Evolutionary conservation across 768 basidiomycete genomes (phyloP), one percentile per base, ranked within the genome.

Genomic region (Mycena crocata): DNA sequence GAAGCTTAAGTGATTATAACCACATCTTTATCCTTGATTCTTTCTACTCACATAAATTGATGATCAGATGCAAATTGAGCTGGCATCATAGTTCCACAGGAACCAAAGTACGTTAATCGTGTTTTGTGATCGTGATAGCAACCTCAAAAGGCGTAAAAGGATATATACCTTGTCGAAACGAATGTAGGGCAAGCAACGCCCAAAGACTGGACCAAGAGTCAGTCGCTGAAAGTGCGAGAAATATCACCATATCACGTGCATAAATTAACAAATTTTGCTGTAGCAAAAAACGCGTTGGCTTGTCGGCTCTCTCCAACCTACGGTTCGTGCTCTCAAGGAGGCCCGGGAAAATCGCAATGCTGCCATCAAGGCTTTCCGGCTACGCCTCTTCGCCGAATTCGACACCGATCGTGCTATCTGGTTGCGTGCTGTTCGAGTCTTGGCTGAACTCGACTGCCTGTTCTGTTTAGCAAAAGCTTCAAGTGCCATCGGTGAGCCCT

Each of bases 371-470:
- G 85, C 88, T 13, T 99, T 98, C 83, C 93, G 91, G 75, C 86
- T 83, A 73, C 87, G 90, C 40, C 81, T 96, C 21, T 97, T 85
- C 71, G 86, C 83, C 31, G 93, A 95, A 78, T 96, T 96, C 72
- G 93, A 95, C 75, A 78, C 85, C 5, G 93, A 96, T 74, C 89
- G 93, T 46, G 83, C 86, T 17, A 79, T 91, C 19, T 97, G 94
- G 94, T 79, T 96, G 73, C 88, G 90, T n/a, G 89, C 91, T 14
- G 85, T 96, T 67, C 89, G 94, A 39, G 90, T 94, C 19, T 86
- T 97, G 54, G 92, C 98, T 9, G 96, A 99, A 80, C 84, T 99
- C n/a, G 98, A 99, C 77, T 99, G 98, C 77, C 81, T 99, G 24
- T 89, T 97, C 76, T 94, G 94, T 70, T 80, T 99, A 50, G 93